Evolutionary conservation across 1,139 yeast species (phyloP).

Genomic region (Debaryomyces udenii): DNA sequence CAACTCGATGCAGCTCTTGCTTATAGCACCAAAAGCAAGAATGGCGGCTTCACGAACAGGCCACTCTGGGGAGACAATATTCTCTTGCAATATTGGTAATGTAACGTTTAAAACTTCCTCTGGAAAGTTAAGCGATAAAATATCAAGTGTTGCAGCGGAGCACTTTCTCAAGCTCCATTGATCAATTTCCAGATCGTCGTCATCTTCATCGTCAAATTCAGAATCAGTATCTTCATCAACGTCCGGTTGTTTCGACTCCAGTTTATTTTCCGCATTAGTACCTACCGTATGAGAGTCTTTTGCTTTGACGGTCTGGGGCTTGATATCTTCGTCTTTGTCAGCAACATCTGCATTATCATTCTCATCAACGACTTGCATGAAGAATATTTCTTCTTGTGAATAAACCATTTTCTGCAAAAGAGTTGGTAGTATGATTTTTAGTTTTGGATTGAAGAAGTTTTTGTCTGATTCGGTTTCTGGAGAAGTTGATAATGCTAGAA

Average conservation of each 20-base stretch:
- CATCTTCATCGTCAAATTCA: constrained; percentile 65
- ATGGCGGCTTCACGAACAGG: constrained; percentile 91
- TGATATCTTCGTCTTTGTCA: constrained; percentile 85
- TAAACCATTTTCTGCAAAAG: constrained; percentile 84
- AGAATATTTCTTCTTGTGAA: constrained; percentile 75
- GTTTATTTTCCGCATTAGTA: constrained; percentile 16
- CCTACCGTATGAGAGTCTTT: constrained; percentile 62
- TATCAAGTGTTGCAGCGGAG: constrained; percentile 89
- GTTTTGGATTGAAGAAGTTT: constrained; percentile 55
- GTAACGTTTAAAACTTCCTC: constrained; percentile 65
- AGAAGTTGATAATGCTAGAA: constrained; percentile 71
- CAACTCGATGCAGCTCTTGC: constrained; percentile 80
- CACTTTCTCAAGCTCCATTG: constrained; percentile 95
- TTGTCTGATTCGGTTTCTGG: constrained; percentile 50
- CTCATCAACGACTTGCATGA: constrained; percentile 71
- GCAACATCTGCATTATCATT: constrained; percentile 67
- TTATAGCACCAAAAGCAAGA: constrained; percentile 92
- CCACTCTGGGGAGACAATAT: constrained; percentile 76
- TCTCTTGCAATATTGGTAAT: constrained; percentile 75
- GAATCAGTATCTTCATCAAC: constrained; percentile 51
- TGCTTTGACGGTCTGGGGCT: constrained; percentile 72
- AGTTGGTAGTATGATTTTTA: constrained; percentile 70
- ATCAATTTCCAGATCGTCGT: constrained; percentile 59
- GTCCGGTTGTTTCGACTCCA: constrained; percentile 20
- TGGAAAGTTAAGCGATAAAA: constrained; percentile 71